Evolutionary conservation across 2,329 filamentous ascomycete genomes (phyloP), one percentile per base, ranked within the genome.

Genomic region (Nannizziopsis barbatae): DNA sequence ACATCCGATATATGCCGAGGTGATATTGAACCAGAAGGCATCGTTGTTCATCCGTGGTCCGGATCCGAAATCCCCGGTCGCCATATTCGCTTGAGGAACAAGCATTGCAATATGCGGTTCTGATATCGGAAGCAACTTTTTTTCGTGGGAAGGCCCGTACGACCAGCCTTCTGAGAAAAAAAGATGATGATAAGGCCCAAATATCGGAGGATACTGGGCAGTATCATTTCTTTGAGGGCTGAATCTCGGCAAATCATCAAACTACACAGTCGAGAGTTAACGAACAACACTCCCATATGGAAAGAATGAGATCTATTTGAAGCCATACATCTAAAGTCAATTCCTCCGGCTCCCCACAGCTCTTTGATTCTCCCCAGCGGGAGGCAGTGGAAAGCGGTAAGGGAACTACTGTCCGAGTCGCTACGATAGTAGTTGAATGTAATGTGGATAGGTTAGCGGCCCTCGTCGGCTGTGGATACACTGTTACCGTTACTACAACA

Each of bases 11-110:
- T 63, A 71, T 1, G 64, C 71, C 36, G 63, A 67, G 50, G 64
- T 63, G 2, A 70, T 70, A 55, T 74, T 65, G 62, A 77, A 76
- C 68, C 71, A 75, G 62, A 71, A 76, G 8, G 67, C 66, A 9
- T 64, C 57, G 43, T 70, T 62, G 22, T 59, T 60, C 9, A 66
- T 65, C 10, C 66, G 67, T 22, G 65, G 64, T 2, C 72, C 71
- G 8, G 69, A 69, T 5, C 68, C 68, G 49, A 77, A 67, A 48
- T 72, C 70, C 11, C 73, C 73, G 1, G 67, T 63, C 2, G 64
- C 56, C 56, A 17, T 65, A 64, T n/a, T 56, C 53, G 36, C 55
- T 33, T 33, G 53, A 46, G 69, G 67, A 32, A 72, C 57, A 58
- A 71, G 75, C 52, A 73, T 69, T 15, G 69, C 71, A 2, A 74